Base-by-base conservation (phyloP, 352 stramenopile genomes). In the Pythium guiyangense region DNA sequence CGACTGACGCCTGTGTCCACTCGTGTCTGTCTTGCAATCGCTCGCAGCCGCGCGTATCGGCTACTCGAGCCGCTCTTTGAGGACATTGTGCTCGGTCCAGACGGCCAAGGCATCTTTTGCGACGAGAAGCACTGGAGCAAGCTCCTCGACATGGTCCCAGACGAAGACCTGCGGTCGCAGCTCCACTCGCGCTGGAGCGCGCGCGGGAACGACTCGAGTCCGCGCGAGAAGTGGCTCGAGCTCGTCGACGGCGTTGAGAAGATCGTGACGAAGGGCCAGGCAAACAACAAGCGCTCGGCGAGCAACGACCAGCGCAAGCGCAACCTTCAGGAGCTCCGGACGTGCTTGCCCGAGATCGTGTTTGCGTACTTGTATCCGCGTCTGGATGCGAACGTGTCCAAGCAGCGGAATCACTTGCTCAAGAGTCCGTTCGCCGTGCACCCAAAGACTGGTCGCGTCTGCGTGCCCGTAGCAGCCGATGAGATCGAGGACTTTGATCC, bases 321-420 rank as follows among this genome's bases (percentile, higher is more conserved):
- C 64, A 90, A 70, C 54, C 66, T 81, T 11, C 52, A 70, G 8
- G 79, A 93, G 37, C 69, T 96, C 42, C 73, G 88, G 44, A 91
- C 84, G 43, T 99, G 96, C 84, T 67, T 97, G 22, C 83, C 94
- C 57, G 92, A 98, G 74, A 97, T 98, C 46, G 95, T 99, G 40
- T 94, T 99, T 57, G 77, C 85, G 37, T 97, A 99, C 62, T 85
- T 96, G 31, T 99, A 99, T 71, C 97, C 97, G 15, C 86, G 97
- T 39, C 70, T 99, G 60, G 97, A 99, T 96, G 97, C 98, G 40
- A 99, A 99, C 73, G 97, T 99, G 51, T 99, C 96, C 60, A 99
- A 99, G 71, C 94, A 98, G 69, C 87, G 96, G 56, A 99, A 99
- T 88, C 97, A 99, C 85, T 98, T 99, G 80, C 83, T 99, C 40